Evolutionary conservation across 176 grass and related monocot species (phyloP).

Genomic region (Aegilops umbellulata): DNA sequence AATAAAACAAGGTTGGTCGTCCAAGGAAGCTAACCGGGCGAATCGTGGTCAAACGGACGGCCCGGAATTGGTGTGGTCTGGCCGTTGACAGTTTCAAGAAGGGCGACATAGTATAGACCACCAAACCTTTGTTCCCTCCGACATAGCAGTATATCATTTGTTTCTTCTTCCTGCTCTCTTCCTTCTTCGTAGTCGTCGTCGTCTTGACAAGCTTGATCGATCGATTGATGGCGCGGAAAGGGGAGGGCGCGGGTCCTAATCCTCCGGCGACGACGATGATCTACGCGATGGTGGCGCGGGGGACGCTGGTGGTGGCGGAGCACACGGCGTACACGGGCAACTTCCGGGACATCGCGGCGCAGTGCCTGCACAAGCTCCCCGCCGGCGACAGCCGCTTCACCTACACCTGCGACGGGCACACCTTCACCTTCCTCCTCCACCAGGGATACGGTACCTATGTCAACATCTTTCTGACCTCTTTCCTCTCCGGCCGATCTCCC

Average conservation of each 20-base stretch:
- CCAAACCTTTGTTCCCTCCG: too few relatives aligned
- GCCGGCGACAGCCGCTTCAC: constrained; percentile 78
- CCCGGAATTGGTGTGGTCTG: too few relatives aligned
- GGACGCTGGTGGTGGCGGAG: constrained; percentile 72
- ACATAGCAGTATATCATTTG: too few relatives aligned
- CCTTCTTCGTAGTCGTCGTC: too few relatives aligned
- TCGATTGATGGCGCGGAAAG: constrained; percentile 44
- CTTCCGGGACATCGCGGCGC: constrained; percentile 70
- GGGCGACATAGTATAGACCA: too few relatives aligned
- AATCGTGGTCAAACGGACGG: too few relatives aligned
- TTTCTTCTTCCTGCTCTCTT: too few relatives aligned
- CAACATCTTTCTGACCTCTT: neutral
- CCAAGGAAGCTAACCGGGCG: too few relatives aligned
- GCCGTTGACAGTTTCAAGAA: too few relatives aligned
- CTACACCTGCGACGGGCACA: constrained; percentile 78
- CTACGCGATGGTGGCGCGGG: constrained; percentile 83
- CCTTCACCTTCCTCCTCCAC: constrained; percentile 87
- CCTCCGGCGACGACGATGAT: constrained; percentile 32
- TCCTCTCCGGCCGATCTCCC: too few relatives aligned
- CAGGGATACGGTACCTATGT: constrained; percentile 80
- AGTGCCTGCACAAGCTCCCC: constrained; percentile 79
- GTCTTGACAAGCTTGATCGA: neutral
- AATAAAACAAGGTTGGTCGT: too few relatives aligned
- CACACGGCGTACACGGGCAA: constrained; percentile 85
- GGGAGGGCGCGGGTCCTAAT: neutral